Conservation (phyloP, 768 basidiomycete species). For the Pulveroboletus sp. region DNA sequence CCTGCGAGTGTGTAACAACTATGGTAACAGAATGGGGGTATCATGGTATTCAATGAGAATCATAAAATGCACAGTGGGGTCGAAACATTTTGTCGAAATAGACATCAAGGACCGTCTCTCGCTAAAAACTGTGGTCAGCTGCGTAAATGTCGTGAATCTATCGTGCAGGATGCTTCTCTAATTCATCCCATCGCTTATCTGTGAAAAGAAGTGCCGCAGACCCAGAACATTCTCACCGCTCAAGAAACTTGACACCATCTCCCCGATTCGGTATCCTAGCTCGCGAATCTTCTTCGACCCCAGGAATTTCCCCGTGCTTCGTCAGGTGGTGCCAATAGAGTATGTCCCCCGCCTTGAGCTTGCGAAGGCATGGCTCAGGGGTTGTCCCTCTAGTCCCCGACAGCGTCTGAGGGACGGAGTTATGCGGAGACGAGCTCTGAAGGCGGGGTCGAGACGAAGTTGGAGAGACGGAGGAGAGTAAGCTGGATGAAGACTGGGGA, state of each 20-base stretch:
- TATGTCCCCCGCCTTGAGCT: slow-evolving; percentile 54
- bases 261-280: slow-evolving; percentile 33
- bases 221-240: slow-evolving; percentile 23
- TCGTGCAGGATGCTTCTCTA: slow-evolving; percentile 16
- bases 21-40: slow-evolving; percentile 33
- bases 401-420: slow-evolving; percentile 9
- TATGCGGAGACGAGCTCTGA: slow-evolving; percentile 10
- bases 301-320: slow-evolving; percentile 68
- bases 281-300: slow-evolving; percentile 56
- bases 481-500: slow-evolving; percentile 21
- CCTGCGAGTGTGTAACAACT: slow-evolving; percentile 20
- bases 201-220: slow-evolving; percentile 11
- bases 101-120: slow-evolving; percentile 24
- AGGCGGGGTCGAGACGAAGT: slow-evolving; percentile 17
- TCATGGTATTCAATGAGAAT: slow-evolving; percentile 29
- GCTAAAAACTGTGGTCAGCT: slow-evolving; percentile 12
- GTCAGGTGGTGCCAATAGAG: slow-evolving; percentile 75
- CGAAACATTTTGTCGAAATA: slow-evolving; percentile 28
- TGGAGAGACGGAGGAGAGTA: slow-evolving; percentile 15
- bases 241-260: slow-evolving; percentile 13
- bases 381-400: slow-evolving; percentile 9
- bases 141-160: slow-evolving; percentile 26
- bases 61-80: slow-evolving; percentile 27
- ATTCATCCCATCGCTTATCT: slow-evolving; percentile 7
- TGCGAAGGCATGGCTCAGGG: slow-evolving; percentile 29